Evolutionary conservation across 805 yeast species (phyloP).

Genomic region (Kodamaea nitidulidarum): DNA sequence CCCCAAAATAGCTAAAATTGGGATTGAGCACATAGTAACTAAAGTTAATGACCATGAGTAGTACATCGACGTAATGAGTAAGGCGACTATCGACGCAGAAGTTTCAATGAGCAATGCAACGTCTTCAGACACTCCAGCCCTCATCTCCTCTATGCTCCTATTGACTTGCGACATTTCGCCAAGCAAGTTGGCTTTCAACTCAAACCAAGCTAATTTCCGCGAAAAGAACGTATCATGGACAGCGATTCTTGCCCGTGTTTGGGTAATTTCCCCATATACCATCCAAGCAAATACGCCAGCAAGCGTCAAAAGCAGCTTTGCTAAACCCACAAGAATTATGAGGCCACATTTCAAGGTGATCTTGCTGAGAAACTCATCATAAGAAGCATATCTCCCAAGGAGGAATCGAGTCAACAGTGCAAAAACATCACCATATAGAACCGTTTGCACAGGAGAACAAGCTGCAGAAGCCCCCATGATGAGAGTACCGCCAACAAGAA

Average conservation of each 20-base stretch:
- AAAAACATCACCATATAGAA: conserved; percentile 66
- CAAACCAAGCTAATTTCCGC: conserved; percentile 60
- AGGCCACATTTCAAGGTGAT: conserved; percentile 26
- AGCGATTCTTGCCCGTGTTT: conserved; percentile 46
- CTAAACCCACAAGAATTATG: conserved; percentile 32
- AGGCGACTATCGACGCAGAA: conserved; percentile 48
- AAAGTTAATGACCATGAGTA: conserved; percentile 85
- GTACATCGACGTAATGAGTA: conserved; percentile 61
- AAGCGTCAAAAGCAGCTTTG: conserved; percentile 42
- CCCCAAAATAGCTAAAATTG: conserved; percentile 54
- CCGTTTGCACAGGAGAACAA: conserved; percentile 57
- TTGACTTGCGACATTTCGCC: conserved; percentile 66
- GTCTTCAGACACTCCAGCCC: conserved; percentile 66
- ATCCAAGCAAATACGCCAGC: conserved; percentile 58
- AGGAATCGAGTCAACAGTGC: conserved; percentile 26
- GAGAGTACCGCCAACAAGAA: conserved; percentile 18
- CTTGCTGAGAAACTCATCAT: conserved; percentile 25
- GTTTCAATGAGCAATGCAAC: conserved; percentile 55
- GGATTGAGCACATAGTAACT: conserved; percentile 69
- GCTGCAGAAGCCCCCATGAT: conserved; percentile 51
- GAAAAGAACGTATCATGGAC: conserved; percentile 45
- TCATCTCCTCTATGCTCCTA: conserved; percentile 69
- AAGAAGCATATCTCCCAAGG: conserved; percentile 25
- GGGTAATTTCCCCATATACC: conserved; percentile 68
- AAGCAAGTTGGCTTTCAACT: conserved; percentile 46